Conservation (phyloP, 345 rosid species). For the Rhizophora apiculata region DNA sequence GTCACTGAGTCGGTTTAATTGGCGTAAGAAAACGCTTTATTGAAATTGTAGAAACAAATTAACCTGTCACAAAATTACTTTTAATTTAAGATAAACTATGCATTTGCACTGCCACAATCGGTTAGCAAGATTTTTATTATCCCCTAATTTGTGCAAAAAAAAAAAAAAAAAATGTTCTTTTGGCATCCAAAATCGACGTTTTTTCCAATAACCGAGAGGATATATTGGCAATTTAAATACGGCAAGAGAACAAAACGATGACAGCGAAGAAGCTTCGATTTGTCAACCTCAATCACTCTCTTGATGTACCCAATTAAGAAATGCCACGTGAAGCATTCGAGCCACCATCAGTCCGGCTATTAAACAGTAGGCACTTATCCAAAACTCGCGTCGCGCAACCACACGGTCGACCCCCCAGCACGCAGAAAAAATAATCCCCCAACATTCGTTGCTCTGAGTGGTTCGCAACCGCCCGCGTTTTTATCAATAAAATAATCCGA, state of each 20-base stretch:
- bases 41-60: too few relatives aligned
- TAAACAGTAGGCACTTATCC: slow-evolving; percentile 8
- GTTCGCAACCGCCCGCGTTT: slow-evolving; percentile 74
- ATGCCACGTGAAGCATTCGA: slow-evolving; percentile 18
- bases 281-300: slow-evolving; percentile 20
- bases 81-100: background rate
- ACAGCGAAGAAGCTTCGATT: slow-evolving; percentile 20
- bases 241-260: background rate
- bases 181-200: too few relatives aligned
- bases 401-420: background rate
- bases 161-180: background rate
- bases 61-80: too few relatives aligned
- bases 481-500: slow-evolving; percentile 1
- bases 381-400: background rate
- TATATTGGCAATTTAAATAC: background rate
- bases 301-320: slow-evolving; percentile 18
- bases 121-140: too few relatives aligned
- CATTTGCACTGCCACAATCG: slow-evolving; percentile 13
- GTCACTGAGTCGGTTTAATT: too few relatives aligned
- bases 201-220: background rate
- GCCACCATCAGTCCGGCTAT: slow-evolving; percentile 12
- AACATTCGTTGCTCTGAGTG: slow-evolving; percentile 38
- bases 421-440: background rate
- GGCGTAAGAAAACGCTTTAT: too few relatives aligned
- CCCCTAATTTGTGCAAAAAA: background rate